Evolutionary conservation across 1,139 yeast genomes (phyloP), one percentile per base, ranked within the genome.

Genomic region (Kazachstania sp.): DNA sequence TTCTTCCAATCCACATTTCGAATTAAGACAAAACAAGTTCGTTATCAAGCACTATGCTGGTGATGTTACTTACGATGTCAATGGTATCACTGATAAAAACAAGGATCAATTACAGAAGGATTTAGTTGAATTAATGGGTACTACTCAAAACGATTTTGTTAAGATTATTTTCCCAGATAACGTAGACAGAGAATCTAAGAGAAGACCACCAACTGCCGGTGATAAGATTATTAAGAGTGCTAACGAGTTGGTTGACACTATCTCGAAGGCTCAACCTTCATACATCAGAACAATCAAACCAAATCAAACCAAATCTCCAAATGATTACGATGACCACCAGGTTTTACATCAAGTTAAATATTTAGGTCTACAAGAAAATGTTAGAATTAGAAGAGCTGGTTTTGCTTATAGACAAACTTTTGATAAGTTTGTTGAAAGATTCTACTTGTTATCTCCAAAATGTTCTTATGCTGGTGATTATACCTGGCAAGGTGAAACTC

Each of bases 381-480:
- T 94, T 41, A 79, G 98, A 55, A 94, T 94, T 56, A 81, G 98
- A 72, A 84, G 98, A 71, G 98, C 99, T 0, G 99, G 99, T 45
- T 94, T 94, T 68, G 98, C 99, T 2, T 92, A 90, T 62, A 83
- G 99, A 69, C 95, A 95, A 54, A 86, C 97, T 0, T 94, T 90
- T 69, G 97, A 92, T 49, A 88, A 90, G 66, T 94, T 94, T 64
- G 97, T 88, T n/a, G 97, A 94, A 68, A 75, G 98, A 60, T 94
- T 94, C 65, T 92, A 87, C 65, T 70, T 94, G 48, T 72, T 94
- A 46, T 88, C 97, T 0, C 79, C 90, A 3, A 78, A 81, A 55
- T 90, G 97, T 34, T 94, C 97, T 4, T 94, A 94, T 68, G 99
- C 98, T 3, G 98, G 99, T 66, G 98, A 94, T 58, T 94, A 86